Evolutionary conservation across 2,329 filamentous ascomycete genomes (phyloP).

Genomic region (Stemphylium beticola): DNA sequence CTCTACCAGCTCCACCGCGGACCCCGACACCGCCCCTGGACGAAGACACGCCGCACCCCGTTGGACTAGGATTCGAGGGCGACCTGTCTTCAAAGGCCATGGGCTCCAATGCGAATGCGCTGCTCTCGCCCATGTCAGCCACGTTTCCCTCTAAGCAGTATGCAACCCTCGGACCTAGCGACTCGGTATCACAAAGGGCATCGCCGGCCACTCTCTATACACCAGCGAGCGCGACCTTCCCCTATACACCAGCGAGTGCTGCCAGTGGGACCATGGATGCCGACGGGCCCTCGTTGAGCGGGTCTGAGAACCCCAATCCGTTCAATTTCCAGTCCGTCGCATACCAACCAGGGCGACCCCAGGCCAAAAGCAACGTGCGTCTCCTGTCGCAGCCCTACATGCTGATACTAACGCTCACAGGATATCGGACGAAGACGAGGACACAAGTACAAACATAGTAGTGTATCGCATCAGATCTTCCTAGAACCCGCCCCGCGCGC

Average conservation of each 20-base stretch:
- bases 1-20: constrained; percentile 65
- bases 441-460: constrained; percentile 97
- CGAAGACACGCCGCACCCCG: constrained; percentile 50
- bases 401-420: constrained; percentile 55
- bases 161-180: constrained; percentile 42
- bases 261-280: constrained; percentile 37
- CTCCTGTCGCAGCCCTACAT: not conserved
- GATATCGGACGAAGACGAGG: constrained; percentile 90
- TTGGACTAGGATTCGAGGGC: constrained; percentile 45
- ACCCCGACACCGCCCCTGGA: constrained; percentile 69
- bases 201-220: constrained; percentile 43
- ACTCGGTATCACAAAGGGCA: constrained; percentile 43
- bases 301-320: constrained; percentile 63
- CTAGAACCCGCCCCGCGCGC: constrained; percentile 86
- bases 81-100: constrained; percentile 33
- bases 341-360: constrained; percentile 63
- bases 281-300: constrained; percentile 38
- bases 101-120: constrained; percentile 41
- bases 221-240: constrained; percentile 44
- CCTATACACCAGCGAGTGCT: constrained; percentile 39
- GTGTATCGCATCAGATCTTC: constrained; percentile 95
- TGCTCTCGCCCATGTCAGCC: constrained; percentile 49
- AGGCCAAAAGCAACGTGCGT: constrained; percentile 68
- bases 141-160: constrained; percentile 47
- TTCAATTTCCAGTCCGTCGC: constrained; percentile 88